Percentiles rank a stretch among this genome's conserved stretches.
phyloP scores from a whole-genome alignment of 257 asterid species.

The Eucommia ulmoides region DNA sequence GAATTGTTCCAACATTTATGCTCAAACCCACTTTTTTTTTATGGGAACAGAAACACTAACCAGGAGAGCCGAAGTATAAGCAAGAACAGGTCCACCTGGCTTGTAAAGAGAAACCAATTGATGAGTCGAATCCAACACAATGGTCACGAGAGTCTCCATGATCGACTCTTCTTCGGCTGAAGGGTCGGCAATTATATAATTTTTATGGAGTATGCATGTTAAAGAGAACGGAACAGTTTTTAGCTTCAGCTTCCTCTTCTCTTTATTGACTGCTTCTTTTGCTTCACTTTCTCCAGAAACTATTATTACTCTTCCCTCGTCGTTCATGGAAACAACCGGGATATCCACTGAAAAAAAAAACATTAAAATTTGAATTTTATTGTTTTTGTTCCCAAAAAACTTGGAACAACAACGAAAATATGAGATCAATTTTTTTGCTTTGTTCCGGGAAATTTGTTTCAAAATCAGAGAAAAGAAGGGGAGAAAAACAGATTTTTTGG shows the following conservation, averaged over 20 bases:
- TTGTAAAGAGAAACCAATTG: conserved; percentile 75
- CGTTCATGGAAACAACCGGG: conserved; percentile 68
- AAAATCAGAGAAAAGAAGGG: no score
- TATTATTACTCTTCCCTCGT: conserved; percentile 75
- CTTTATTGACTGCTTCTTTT: conserved; percentile 62
- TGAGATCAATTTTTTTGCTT: no score
- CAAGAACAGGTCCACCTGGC: conserved; percentile 89
- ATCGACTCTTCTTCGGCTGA: conserved; percentile 91
- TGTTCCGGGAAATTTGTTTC: no score
- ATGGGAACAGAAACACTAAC: no score
- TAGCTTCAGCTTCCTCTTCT: conserved; percentile 63
- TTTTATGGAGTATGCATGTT: conserved; percentile 79
- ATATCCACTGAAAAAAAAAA: conserved; percentile 58
- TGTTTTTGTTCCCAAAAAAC: no score
- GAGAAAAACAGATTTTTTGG: no score
- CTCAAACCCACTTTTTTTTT: no score
- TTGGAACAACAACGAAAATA: no score
- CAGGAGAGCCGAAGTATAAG: conserved; percentile 53
- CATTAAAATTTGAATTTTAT: no score
- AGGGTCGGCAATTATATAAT: conserved; percentile 89
- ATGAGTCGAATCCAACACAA: conserved; percentile 61
- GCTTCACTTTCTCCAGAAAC: conserved; percentile 35
- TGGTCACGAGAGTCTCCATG: conserved; percentile 75
- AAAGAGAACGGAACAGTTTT: conserved; percentile 46
- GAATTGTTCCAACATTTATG: no score